Percentiles rank a stretch among this genome's conserved stretches.
phyloP scores from a whole-genome alignment of 1,284 basidiomycete genomes.

The Neolentinus lepideus region DNA sequence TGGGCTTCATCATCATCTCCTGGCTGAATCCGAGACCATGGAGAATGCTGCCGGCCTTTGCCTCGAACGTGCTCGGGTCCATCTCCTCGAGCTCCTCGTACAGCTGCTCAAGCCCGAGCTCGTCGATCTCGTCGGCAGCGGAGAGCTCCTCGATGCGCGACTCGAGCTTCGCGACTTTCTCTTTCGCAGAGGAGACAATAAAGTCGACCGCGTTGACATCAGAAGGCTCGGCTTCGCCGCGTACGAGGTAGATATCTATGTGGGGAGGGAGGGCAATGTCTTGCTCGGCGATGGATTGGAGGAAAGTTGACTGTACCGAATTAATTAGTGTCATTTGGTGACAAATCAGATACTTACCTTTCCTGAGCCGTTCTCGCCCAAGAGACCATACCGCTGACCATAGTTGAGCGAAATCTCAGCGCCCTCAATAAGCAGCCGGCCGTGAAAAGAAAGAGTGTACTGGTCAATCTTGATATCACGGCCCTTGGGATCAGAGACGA shows the following conservation, averaged over 20 bases:
- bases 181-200: conserved; percentile 88
- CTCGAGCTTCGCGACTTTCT: conserved; percentile 95
- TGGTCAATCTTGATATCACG: conserved; percentile 98
- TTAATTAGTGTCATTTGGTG: conserved; percentile 9
- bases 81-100: conserved; percentile 98
- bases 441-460: conserved; percentile 97
- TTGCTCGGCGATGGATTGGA: conserved; percentile 76
- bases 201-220: conserved; percentile 95
- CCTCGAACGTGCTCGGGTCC: conserved; percentile 93
- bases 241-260: conserved; percentile 96
- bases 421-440: conserved; percentile 87
- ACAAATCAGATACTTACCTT: conserved; percentile 56
- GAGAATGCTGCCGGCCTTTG: conserved; percentile 92
- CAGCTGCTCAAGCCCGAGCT: conserved; percentile 75
- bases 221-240: conserved; percentile 95
- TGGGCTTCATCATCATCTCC: conserved; percentile 93
- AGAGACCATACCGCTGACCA: conserved; percentile 90
- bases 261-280: conserved; percentile 94
- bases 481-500: conserved; percentile 87
- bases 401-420: conserved; percentile 90
- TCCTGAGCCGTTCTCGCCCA: conserved; percentile 97
- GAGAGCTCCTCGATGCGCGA: conserved; percentile 93
- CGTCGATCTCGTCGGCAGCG: conserved; percentile 84
- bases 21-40: conserved; percentile 94
- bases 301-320: conserved; percentile 33